Conservation (phyloP, 2,329 filamentous ascomycete genomes). For the Escovopsis weberi region DNA sequence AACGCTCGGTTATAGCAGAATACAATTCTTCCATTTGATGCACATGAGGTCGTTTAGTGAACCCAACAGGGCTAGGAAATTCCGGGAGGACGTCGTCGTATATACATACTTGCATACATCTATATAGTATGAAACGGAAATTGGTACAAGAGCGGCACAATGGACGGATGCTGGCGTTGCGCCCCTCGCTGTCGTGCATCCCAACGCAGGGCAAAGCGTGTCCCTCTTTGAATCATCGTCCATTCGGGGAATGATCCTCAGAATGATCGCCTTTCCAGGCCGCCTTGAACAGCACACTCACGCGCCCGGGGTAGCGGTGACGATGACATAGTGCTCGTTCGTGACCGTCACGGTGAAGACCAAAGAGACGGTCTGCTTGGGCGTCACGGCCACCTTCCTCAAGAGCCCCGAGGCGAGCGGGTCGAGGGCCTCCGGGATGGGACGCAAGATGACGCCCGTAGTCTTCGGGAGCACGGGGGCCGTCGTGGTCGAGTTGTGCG, state of each 20-base stretch:
- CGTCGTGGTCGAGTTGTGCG: not conserved
- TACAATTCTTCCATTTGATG: no score
- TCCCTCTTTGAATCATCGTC: no score
- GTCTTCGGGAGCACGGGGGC: slow-evolving; percentile 4
- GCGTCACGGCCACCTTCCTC: slow-evolving; percentile 13
- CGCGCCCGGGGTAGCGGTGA: slow-evolving; percentile 9
- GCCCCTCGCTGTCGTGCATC: not conserved
- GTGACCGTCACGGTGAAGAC: slow-evolving; percentile 24
- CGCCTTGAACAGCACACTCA: not conserved
- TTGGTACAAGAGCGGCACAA: not conserved
- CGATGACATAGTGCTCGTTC: slow-evolving; percentile 18
- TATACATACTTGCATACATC: not conserved
- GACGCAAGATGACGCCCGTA: slow-evolving; percentile 14
- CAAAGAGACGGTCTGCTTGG: slow-evolving; percentile 21
- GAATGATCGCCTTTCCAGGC: no score
- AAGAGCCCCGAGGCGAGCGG: slow-evolving; percentile 3
- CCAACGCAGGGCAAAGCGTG: not conserved
- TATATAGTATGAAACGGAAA: slow-evolving; percentile 1
- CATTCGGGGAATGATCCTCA: no score
- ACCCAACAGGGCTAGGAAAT: not conserved
- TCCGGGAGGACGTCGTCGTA: no score
- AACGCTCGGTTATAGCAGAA: no score
- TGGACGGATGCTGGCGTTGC: not conserved
- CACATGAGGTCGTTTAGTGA: no score
- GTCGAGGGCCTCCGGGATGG: slow-evolving; percentile 10